These are phyloP conservation scores for Durotheca rogersii DNA, from an alignment of 495 filamentous ascomycete genomes.

Conservation along the genomic window DNA sequence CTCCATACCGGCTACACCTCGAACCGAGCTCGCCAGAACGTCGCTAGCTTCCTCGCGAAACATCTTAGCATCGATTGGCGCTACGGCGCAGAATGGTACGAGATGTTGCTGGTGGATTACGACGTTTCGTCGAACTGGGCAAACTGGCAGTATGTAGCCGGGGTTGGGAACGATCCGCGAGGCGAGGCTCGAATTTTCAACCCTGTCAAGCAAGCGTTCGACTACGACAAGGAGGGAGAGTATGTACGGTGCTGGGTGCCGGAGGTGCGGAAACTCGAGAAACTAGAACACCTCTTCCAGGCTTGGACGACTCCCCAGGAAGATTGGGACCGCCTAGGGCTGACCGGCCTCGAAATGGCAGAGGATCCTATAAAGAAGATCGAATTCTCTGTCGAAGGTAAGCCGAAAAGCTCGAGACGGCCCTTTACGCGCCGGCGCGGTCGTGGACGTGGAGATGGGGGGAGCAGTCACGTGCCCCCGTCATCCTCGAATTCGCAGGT, in stretches of 20 bases:
- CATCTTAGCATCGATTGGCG: constrained; percentile 75
- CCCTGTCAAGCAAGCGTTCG: constrained; percentile 67
- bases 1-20: constrained; percentile 70
- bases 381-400: constrained; percentile 51
- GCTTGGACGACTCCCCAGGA: constrained; percentile 58
- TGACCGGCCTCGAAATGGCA: constrained; percentile 53
- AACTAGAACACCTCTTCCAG: constrained; percentile 61
- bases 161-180: constrained; percentile 72
- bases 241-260: constrained; percentile 68
- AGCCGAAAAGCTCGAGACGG: constrained; percentile 37
- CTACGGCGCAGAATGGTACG: constrained; percentile 77
- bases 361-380: constrained; percentile 60
- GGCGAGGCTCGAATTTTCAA: constrained; percentile 68
- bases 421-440: constrained; percentile 35
- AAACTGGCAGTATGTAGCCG: constrained; percentile 75
- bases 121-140: constrained; percentile 72
- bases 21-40: constrained; percentile 70
- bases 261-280: constrained; percentile 55
- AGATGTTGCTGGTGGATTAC: constrained; percentile 67
- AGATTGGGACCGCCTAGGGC: constrained; percentile 51
- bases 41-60: constrained; percentile 68
- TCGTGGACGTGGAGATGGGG: constrained; percentile 24
- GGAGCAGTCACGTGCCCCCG: constrained; percentile 8
- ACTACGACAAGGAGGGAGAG: constrained; percentile 65
- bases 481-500: not conserved